These are phyloP conservation scores for Lactifluus volemus DNA, from an alignment of 768 basidiomycete genomes.

Conservation along the genomic window DNA sequence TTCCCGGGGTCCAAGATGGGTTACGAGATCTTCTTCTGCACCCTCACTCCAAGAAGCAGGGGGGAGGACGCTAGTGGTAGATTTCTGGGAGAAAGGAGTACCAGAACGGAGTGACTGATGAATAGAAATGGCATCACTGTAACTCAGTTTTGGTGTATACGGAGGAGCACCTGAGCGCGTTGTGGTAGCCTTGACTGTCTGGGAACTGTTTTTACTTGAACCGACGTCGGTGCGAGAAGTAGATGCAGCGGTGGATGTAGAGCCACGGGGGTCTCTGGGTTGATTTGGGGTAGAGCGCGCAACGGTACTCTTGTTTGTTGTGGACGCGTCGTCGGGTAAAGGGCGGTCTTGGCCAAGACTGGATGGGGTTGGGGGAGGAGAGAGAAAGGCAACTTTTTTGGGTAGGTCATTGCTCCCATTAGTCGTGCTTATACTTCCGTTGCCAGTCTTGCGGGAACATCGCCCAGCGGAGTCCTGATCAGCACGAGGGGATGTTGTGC, in stretches of 20 bases:
- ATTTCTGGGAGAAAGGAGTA: slow-evolving; percentile 78
- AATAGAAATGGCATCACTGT: slow-evolving; percentile 42
- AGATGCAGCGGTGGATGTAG: slow-evolving; percentile 53
- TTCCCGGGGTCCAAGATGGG: slow-evolving; percentile 87
- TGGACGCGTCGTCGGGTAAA: slow-evolving; percentile 39
- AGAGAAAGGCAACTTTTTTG: slow-evolving; percentile 86
- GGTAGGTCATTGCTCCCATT: slow-evolving; percentile 39
- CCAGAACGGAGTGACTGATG: slow-evolving; percentile 65
- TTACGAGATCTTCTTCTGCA: slow-evolving; percentile 89
- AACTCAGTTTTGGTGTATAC: slow-evolving; percentile 37
- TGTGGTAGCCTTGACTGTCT: slow-evolving; percentile 43
- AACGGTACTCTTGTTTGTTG: slow-evolving; percentile 52
- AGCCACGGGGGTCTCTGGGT: slow-evolving; percentile 60
- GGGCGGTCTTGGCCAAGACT: slow-evolving; percentile 41
- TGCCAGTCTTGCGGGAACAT: slow-evolving; percentile 34
- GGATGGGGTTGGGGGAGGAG: slow-evolving; percentile 61
- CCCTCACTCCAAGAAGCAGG: slow-evolving; percentile 88
- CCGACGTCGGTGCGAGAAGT: slow-evolving; percentile 54
- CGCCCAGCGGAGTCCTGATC: slow-evolving; percentile 29
- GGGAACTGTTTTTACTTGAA: slow-evolving; percentile 34
- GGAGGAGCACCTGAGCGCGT: slow-evolving; percentile 60
- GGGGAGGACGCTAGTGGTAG: slow-evolving; percentile 57
- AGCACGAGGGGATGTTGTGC: slow-evolving; percentile 15
- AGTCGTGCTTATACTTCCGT: slow-evolving; percentile 26
- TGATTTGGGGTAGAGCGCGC: slow-evolving; percentile 71